Conservation (phyloP, 73 alveolate genomes). For the Paramecium tetraurelia region DNA sequence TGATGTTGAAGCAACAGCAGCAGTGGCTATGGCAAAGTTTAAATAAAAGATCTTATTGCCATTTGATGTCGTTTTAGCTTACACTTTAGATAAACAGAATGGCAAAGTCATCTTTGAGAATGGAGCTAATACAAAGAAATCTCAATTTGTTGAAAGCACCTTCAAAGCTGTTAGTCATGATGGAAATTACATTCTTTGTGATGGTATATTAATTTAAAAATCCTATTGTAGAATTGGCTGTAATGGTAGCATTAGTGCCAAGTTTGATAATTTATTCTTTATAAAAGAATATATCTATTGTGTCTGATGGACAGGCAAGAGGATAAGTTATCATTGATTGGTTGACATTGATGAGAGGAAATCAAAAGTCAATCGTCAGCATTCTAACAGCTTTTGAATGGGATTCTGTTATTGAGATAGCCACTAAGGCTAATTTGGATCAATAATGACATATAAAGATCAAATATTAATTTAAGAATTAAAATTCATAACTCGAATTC, state of each 20-base stretch:
- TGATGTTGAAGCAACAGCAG: constrained; percentile 43
- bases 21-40: not conserved
- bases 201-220: not conserved
- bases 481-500: not conserved
- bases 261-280: not conserved
- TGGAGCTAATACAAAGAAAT: not conserved
- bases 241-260: constrained; percentile 21
- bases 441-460: not conserved
- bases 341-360: not conserved
- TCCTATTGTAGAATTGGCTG: not conserved
- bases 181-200: not conserved
- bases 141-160: not conserved
- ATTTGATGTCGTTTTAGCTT: constrained; percentile 20
- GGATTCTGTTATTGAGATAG: not conserved
- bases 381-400: constrained; percentile 27
- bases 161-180: not conserved
- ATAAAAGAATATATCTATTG: not conserved
- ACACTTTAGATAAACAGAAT: not conserved
- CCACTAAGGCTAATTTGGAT: not conserved
- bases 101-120: not conserved
- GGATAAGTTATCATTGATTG: constrained; percentile 41
- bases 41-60: not conserved
- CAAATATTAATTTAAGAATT: not conserved
- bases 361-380: not conserved
- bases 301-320: constrained; percentile 30